Evolutionary conservation across 129 eudicot species (phyloP).

Genomic region (Centrapalus pauciflorus): DNA sequence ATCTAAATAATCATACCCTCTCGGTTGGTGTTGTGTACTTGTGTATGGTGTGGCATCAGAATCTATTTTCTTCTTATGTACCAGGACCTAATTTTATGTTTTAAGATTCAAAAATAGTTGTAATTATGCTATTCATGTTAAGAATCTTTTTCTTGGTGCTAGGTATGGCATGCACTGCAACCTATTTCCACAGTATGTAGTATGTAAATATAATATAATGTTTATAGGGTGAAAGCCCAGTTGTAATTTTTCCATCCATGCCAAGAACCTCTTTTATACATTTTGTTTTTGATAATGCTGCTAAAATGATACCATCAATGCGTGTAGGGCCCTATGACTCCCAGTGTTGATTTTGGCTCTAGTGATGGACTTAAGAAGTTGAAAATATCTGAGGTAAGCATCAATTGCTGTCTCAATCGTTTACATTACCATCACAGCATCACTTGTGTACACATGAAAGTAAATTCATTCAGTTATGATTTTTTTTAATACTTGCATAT

Average conservation of each 20-base stretch:
- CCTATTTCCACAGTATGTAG: not conserved
- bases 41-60: too few relatives aligned
- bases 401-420: slow-evolving; percentile 18
- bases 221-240: not conserved
- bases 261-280: not conserved
- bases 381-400: slow-evolving; percentile 71
- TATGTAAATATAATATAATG: not conserved
- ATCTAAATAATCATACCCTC: not conserved
- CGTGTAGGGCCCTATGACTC: slow-evolving; percentile 56
- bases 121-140: not conserved
- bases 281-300: not conserved
- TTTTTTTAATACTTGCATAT: too few relatives aligned
- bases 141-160: slow-evolving; percentile 1
- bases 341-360: slow-evolving; percentile 77
- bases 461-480: not conserved
- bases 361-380: slow-evolving; percentile 58
- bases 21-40: too few relatives aligned
- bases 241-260: not conserved
- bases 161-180: not conserved
- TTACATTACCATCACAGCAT: not conserved
- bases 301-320: slow-evolving; percentile 10
- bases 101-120: not conserved
- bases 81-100: not conserved
- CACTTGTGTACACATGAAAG: not conserved
- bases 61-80: too few relatives aligned